Evolutionary conservation across 257 asterid species (phyloP).

Genomic region (Primulina huaijiensis): DNA sequence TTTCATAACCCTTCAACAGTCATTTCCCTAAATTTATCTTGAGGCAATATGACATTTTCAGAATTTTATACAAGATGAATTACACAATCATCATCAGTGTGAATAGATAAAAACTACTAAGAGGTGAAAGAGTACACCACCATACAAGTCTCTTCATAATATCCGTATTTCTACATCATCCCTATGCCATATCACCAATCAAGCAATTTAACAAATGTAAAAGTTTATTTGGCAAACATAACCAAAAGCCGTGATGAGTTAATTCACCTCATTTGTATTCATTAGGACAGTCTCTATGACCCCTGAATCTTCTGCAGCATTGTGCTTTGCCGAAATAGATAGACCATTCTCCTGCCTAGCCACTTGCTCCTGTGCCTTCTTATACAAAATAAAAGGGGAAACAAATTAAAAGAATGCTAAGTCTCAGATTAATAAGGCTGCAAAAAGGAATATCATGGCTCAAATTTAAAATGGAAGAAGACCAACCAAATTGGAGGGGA

Average conservation of each 20-base stretch:
- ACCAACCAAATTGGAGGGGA: constrained; percentile 75
- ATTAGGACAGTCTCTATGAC: constrained; percentile 69
- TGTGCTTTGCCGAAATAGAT: constrained; percentile 56
- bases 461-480: constrained; percentile 19
- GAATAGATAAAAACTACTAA: background rate
- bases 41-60: too few relatives aligned
- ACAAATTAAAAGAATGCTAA: constrained; percentile 16
- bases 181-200: constrained; percentile 5
- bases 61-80: background rate
- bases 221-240: background rate
- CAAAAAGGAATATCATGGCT: constrained; percentile 10
- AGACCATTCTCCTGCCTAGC: constrained; percentile 57
- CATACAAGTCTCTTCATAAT: background rate
- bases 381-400: constrained; percentile 17
- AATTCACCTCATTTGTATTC: constrained; percentile 76
- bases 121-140: background rate
- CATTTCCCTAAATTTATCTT: too few relatives aligned
- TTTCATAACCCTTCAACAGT: background rate
- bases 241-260: constrained; percentile 10
- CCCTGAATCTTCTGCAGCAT: constrained; percentile 60
- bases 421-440: background rate
- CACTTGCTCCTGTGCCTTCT: constrained; percentile 61
- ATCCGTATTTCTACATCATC: background rate
- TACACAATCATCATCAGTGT: background rate
- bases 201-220: constrained; percentile 16